phyloP scores from a whole-genome alignment of 1,284 basidiomycete genomes.

The Tilletia setariae region DNA sequence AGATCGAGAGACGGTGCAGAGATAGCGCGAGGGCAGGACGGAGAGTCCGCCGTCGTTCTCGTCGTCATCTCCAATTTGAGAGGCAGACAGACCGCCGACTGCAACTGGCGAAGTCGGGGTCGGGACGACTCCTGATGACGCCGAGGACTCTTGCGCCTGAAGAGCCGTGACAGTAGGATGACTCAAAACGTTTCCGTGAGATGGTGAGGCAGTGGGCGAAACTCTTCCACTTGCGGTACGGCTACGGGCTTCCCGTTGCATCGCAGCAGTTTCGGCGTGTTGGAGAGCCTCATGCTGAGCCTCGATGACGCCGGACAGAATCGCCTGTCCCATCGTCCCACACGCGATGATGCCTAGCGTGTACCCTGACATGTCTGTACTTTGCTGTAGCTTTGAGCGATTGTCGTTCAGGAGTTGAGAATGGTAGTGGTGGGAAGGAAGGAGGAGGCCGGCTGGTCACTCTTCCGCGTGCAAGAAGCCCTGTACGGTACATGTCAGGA shows the following conservation, averaged over 20 bases:
- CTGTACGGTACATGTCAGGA: too few species aligned
- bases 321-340: conserved; percentile 96
- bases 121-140: not conserved
- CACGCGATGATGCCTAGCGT: conserved; percentile 60
- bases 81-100: conserved; percentile 10
- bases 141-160: conserved; percentile 18
- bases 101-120: not conserved
- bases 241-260: conserved; percentile 9
- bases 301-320: conserved; percentile 80
- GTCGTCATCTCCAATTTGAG: conserved; percentile 26
- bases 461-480: too few species aligned
- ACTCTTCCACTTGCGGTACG: not conserved
- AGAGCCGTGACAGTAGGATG: conserved; percentile 18
- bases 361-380: conserved; percentile 30
- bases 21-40: conserved; percentile 70
- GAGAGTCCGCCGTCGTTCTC: conserved; percentile 46
- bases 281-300: conserved; percentile 31
- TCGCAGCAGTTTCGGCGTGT: conserved; percentile 19
- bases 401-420: not conserved
- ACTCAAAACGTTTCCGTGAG: conserved; percentile 26
- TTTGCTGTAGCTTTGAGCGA: not conserved
- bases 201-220: not conserved
- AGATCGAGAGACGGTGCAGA: conserved; percentile 79
- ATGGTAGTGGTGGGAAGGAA: not conserved
- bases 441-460: too few species aligned